A percentile compares a stretch with the other conserved stretches of the same genome.
These are phyloP conservation scores for Choanephora cucurbitarum DNA, from an alignment of 371 early-diverging fungal genomes.

Conservation along the genomic window DNA sequence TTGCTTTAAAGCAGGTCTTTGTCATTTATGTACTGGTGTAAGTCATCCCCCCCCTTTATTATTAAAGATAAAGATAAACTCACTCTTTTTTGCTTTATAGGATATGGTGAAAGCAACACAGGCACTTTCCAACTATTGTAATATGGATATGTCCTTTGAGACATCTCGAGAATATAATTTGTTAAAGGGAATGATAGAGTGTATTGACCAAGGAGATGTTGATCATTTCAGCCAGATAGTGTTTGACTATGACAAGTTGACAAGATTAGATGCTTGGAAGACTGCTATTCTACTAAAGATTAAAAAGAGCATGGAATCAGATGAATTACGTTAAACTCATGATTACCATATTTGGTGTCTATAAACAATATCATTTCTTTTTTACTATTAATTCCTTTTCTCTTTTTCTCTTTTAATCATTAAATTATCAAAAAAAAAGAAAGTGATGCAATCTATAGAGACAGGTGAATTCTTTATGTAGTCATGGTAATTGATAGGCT, in stretches of 20 bases:
- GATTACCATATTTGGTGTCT: neutral
- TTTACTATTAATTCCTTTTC: neutral
- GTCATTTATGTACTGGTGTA: conserved; percentile 78
- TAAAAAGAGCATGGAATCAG: conserved; percentile 60
- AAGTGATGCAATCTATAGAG: neutral
- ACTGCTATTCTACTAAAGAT: conserved; percentile 86
- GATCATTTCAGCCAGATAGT: conserved; percentile 83
- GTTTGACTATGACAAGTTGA: conserved; percentile 83
- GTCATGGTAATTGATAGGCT: too few relatives aligned
- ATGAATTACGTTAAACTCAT: conserved; percentile 37
- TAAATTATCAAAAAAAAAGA: neutral
- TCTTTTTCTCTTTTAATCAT: conserved; percentile 5
- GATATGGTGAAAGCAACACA: conserved; percentile 40
- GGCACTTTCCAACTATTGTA: conserved; percentile 45
- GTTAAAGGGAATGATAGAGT: conserved; percentile 70
- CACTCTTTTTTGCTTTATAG: conserved; percentile 10
- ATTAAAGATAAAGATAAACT: neutral
- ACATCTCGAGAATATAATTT: conserved; percentile 85
- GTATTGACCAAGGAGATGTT: conserved; percentile 78
- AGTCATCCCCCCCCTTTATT: neutral
- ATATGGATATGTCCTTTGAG: conserved; percentile 83
- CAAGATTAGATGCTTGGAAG: conserved; percentile 95
- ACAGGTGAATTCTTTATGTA: neutral
- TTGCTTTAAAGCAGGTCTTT: conserved; percentile 93
- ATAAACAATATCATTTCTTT: conserved; percentile 8